Base-by-base conservation (phyloP, 331 rosid genomes). In the Pyracantha coccinea region DNA sequence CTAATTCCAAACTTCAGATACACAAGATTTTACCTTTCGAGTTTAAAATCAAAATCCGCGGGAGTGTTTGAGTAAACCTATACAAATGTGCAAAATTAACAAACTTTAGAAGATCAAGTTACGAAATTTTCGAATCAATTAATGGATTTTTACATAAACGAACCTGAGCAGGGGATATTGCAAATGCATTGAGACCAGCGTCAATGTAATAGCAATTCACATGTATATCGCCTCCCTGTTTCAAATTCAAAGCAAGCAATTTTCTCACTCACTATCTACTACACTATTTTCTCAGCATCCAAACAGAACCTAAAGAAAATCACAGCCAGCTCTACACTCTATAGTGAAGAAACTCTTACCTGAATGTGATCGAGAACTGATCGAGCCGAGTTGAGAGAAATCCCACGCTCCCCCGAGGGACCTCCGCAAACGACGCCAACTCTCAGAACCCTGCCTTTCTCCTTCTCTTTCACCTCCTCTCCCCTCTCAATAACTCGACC, bases 41-140 rank as follows among this genome's bases (percentile, higher is more conserved):
- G 90, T 87, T 94, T 94, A 85, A 91, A 94, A 86, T 94, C 98
- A 84, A 94, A 94, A 83, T 94, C 98, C 8, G 96, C 89, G 1
- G 98, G 98, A 32, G 98, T 94, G 86, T 94, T 94, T 29, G 98
- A 94, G 86, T 94, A 94, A 41, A 92, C 81, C 97, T 94, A 85
- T 94, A 86, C 7, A 19, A 38, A 64, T 50, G 15, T 5, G 16
- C 20, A 68, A 25, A 69, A 38, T 23, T 25, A 45, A 25, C 13
- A 11, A 45, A 28, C 24, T 0, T 24, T 10, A 28, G 55, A 71
- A 59, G 3, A 45, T 31, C 27, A 44, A 66, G 32, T 73, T 8
- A 25, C 25, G 8, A 17, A 25, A 38, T 16, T 25, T 38, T 23
- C 2, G 5, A 57, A 81, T 31, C 75, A 76, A 55, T 38, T 74